phyloP scores from a whole-genome alignment of 176 grass and related monocot genomes.

The Triticum turgidum region DNA sequence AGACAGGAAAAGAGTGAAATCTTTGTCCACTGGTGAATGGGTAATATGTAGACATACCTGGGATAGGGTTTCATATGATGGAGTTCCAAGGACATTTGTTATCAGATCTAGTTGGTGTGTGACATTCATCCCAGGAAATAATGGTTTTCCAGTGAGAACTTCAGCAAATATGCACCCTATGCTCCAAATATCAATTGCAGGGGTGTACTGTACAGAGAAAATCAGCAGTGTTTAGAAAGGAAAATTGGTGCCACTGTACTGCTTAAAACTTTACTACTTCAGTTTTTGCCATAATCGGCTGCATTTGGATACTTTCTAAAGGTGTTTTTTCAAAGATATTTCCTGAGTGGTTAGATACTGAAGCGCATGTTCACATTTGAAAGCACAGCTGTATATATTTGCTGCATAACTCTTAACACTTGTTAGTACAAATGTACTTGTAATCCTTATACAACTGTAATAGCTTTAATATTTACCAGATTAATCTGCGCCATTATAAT shows the following conservation, averaged over 20 bases:
- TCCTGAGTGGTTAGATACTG: background rate
- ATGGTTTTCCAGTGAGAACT: conserved; percentile 59
- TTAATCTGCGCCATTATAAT: background rate
- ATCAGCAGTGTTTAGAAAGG: background rate
- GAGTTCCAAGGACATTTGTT: conserved; percentile 74
- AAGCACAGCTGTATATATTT: background rate
- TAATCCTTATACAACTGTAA: background rate
- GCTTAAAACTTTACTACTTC: background rate
- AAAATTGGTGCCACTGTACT: background rate
- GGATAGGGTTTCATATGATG: conserved; percentile 52
- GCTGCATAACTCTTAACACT: background rate
- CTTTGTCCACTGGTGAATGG: background rate
- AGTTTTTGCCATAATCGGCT: background rate
- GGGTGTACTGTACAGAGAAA: conserved; percentile 58
- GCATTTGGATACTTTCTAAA: background rate
- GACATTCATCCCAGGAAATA: conserved; percentile 91
- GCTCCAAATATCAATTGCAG: conserved; percentile 89
- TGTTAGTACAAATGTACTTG: background rate
- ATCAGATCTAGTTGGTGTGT: conserved; percentile 88
- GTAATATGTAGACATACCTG: conserved; percentile 41
- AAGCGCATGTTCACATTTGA: background rate
- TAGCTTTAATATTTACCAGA: background rate
- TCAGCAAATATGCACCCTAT: conserved; percentile 96
- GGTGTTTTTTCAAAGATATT: background rate
- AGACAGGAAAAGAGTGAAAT: background rate